Base-by-base conservation (phyloP, 139 green algal species). In the Penium margaritaceum region DNA sequence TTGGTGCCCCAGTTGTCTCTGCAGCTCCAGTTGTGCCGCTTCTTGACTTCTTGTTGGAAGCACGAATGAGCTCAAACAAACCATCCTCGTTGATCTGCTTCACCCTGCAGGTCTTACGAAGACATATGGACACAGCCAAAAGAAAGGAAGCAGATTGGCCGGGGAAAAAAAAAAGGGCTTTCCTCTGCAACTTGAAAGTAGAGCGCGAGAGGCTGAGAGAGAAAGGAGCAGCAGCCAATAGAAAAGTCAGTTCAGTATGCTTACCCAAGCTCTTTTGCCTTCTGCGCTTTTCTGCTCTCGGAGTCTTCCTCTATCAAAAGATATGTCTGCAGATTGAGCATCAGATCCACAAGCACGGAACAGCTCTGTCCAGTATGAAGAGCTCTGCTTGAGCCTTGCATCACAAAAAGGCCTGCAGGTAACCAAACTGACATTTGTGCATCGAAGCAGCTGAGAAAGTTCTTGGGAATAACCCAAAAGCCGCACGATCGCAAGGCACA, bases 241-340 rank as follows among this genome's bases (percentile, higher is more conserved):
- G n/a, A 58, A 4, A 32, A 32, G 29, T 30, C 14, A 33, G 47
- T 32, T 21, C 27, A 24, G 29, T n/a, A 33, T 4, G n/a, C 1
- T 58, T 72, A 78, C 70, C 68, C 68, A 5, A 81, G 68, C 51
- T 81, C 74, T 21, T 78, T 69, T 39, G 74, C 74, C 33, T 81
- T 81, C 3, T 79, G 46, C 5, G 74, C 72, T 46, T 81, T 81
- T 14, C 67, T 67, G 33, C 74, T 68, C 19, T 68, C 74, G 24
- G 72, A 19, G 41, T 81, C 67, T 43, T 78, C 67, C 60, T 81
- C 74, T 21, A 68, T 51, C 6, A 81, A 32, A 3, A 81, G 21
- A 38, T 78, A 81, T 7, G 27, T 75, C 72, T 78, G 47, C 64
- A 64, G 9, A 32, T 7, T 6, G 37, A 64, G 7, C 24, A 46